Conservation (phyloP, 176 grass and related monocot genomes). For the Luzula sylvatica region DNA sequence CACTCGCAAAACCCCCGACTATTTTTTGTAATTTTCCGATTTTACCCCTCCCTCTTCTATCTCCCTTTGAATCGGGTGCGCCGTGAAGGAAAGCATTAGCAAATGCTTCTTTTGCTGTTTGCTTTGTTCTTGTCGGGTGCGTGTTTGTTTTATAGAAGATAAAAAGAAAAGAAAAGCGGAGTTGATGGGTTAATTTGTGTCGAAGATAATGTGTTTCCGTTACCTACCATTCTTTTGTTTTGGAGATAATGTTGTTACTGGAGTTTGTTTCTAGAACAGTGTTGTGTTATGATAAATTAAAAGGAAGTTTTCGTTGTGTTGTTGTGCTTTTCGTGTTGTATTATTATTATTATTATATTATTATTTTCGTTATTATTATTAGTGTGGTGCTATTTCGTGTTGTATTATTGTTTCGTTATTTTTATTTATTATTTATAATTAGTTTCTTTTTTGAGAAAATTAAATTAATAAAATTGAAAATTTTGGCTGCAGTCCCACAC, state of each 20-base stretch:
- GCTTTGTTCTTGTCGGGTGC: not conserved
- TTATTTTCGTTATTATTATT: not conserved
- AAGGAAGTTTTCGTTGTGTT: constrained; percentile 21
- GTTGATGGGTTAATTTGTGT: constrained; percentile 11
- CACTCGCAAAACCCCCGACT: constrained; percentile 91
- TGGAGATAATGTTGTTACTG: constrained; percentile 61
- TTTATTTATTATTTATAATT: too few species aligned
- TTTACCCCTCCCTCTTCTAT: constrained; percentile 32
- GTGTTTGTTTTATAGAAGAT: constrained; percentile 22
- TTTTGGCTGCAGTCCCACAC: too few species aligned
- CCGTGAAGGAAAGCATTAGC: too few species aligned
- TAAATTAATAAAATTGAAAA: too few species aligned
- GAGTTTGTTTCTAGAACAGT: constrained; percentile 29
- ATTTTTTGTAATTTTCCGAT: constrained; percentile 77
- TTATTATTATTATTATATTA: constrained; percentile 31
- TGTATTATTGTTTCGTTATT: too few species aligned
- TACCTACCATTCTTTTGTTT: constrained; percentile 56
- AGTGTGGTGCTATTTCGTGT: too few species aligned
- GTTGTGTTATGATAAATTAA: constrained; percentile 37
- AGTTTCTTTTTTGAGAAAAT: too few species aligned
- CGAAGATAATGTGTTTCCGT: constrained; percentile 16
- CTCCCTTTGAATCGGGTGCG: too few species aligned
- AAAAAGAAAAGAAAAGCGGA: constrained; percentile 22
- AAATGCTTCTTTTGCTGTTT: constrained; percentile 24
- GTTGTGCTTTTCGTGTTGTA: constrained; percentile 33